Evolutionary conservation across 257 asterid species (phyloP), one percentile per base, ranked within the genome.

Genomic region (Perilla frutescens): DNA sequence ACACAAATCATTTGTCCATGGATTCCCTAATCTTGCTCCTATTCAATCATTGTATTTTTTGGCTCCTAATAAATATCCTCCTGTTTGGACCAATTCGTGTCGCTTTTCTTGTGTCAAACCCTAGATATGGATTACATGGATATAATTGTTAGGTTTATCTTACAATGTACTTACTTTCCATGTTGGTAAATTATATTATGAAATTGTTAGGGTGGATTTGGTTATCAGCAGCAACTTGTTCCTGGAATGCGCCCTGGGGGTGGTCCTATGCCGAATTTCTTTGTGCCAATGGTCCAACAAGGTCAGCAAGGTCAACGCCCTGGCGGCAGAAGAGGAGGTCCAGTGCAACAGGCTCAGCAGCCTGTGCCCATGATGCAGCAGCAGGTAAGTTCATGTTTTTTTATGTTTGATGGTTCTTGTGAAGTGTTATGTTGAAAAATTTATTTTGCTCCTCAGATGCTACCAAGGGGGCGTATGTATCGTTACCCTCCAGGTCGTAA

Each of bases 401-500:
- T 3, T 4, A 14, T 2, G 20, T 0, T 26, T 14, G 3, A 34
- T 34, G 37, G 26, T 20, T 20, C 37, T 34, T 58, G 58, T 34
- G 50, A 8, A 68, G 6, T 36, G 11, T 45, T 48, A 26, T 41
- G 29, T 29, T 20, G 26, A 20, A 0, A 20, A 49, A 69, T 31
- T 14, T 47, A 32, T 5, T 54, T 44, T 20, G 26, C 26, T 20
- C 26, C 26, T 8, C 74, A 91, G 97, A 85, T 91, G 91, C 6
- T 86, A 6, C 96, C 97, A 53, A 89, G 97, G 79, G 95, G 90
- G 7, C 71, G 97, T 50, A 81, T 89, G 89, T 87, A 83, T 55
- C 84, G 95, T 14, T 88, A 82, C 69, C 97, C 96, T 72, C 84
- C 91, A 4, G 97, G 96, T 11, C 89, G 96, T 10, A 87, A 83